Conservation (phyloP, 2,329 filamentous ascomycete species). For the Sclerotiophoma versabilis region DNA sequence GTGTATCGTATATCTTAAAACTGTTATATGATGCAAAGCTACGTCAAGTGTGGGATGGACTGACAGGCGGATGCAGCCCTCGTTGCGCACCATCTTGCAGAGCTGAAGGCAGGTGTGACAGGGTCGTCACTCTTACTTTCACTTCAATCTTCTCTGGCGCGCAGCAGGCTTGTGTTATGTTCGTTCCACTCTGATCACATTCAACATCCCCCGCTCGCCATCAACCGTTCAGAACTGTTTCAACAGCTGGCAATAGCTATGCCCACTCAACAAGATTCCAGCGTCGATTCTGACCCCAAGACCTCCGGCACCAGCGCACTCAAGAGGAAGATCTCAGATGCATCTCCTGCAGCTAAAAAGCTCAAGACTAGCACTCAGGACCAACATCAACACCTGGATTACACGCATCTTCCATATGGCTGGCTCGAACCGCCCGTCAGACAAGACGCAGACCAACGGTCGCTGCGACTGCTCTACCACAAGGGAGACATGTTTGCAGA, state of each 20-base stretch:
- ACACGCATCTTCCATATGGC: conserved; percentile 15
- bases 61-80: too few species aligned
- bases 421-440: not conserved
- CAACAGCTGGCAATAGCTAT: not conserved
- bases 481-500: conserved; percentile 59
- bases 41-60: too few species aligned
- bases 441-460: not conserved
- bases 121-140: not conserved
- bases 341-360: not conserved
- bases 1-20: too few species aligned
- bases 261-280: not conserved
- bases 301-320: not conserved
- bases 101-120: not conserved
- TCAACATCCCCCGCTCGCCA: not conserved
- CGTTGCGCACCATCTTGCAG: not conserved
- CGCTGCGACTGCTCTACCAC: conserved; percentile 29
- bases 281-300: not conserved
- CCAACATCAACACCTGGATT: conserved; percentile 12
- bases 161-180: too few species aligned
- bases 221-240: not conserved
- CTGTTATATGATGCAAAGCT: too few species aligned
- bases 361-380: not conserved
- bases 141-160: not conserved
- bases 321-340: not conserved
- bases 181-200: not conserved